phyloP scores from a whole-genome alignment of 169 alveolate genomes.

The Blepharisma undulans region DNA sequence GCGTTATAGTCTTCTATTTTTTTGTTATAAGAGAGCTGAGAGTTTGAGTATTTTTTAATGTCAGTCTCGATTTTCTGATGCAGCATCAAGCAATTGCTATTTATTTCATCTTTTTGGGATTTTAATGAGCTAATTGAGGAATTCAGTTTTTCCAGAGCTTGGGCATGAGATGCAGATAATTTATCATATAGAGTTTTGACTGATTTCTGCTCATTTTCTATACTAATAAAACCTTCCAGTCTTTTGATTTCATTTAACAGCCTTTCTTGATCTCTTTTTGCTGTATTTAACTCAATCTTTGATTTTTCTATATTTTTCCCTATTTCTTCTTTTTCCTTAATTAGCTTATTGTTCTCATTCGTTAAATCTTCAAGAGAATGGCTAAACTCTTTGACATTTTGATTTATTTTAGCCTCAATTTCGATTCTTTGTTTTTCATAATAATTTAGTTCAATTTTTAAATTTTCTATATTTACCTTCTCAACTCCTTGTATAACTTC shows the following conservation, averaged over 20 bases:
- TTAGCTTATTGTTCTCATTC: neutral
- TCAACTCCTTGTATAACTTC: neutral
- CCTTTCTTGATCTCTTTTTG: neutral
- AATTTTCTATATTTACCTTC: neutral
- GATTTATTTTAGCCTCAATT: neutral
- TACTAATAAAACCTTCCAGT: neutral
- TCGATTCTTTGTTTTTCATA: neutral
- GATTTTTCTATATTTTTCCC: neutral
- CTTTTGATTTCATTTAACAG: neutral
- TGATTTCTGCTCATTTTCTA: neutral
- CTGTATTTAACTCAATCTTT: neutral
- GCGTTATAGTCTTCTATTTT: neutral
- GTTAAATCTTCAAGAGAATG: neutral
- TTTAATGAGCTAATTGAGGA: neutral
- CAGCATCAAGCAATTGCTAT: neutral
- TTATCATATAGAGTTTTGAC: neutral
- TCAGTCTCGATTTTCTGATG: constrained; percentile 14
- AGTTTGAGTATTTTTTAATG: neutral
- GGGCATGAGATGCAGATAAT: neutral
- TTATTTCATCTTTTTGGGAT: neutral
- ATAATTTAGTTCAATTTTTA: neutral
- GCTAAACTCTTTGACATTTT: neutral
- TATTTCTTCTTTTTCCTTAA: neutral
- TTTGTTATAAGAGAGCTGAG: neutral
- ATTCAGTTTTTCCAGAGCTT: neutral